phyloP scores from a whole-genome alignment of 2,329 filamentous ascomycete genomes.

The Hortaea sp. region DNA sequence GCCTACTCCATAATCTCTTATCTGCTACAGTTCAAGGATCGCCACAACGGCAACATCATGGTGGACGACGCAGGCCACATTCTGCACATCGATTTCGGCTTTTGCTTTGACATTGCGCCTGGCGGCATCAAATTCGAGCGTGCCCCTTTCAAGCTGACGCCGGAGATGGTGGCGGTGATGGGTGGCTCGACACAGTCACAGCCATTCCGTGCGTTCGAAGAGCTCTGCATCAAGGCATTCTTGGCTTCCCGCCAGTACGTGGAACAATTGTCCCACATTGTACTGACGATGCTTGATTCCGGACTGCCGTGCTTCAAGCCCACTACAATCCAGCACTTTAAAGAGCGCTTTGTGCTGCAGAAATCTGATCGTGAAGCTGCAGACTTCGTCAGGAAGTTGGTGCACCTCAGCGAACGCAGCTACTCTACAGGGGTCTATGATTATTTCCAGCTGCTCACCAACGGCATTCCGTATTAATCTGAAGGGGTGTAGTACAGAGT shows the following conservation, averaged over 20 bases:
- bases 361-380: constrained; percentile 87
- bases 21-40: constrained; percentile 95
- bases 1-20: constrained; percentile 97
- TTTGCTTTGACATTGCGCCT: constrained; percentile 97
- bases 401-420: constrained; percentile 82
- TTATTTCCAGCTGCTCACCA: constrained; percentile 93
- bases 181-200: constrained; percentile 72
- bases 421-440: constrained; percentile 93
- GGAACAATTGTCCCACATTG: constrained; percentile 81
- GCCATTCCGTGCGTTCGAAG: constrained; percentile 90
- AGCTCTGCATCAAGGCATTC: constrained; percentile 92
- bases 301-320: constrained; percentile 97
- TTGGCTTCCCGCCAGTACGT: constrained; percentile 76
- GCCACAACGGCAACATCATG: constrained; percentile 99
- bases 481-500: too few relatives aligned
- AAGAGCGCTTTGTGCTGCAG: constrained; percentile 84
- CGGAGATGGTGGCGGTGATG: constrained; percentile 99
- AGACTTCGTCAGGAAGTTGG: constrained; percentile 81
- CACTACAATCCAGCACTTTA: constrained; percentile 85
- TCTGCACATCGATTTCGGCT: constrained; percentile 96
- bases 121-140: constrained; percentile 96
- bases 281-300: constrained; percentile 90
- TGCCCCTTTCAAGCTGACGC: constrained; percentile 94
- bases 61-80: constrained; percentile 95
- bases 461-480: constrained; percentile 79